Percentiles rank a stretch among this genome's conserved stretches.
Conservation (phyloP, 2,329 filamentous ascomycete species). For the Teratosphaeria pseudoeucalypti region DNA sequence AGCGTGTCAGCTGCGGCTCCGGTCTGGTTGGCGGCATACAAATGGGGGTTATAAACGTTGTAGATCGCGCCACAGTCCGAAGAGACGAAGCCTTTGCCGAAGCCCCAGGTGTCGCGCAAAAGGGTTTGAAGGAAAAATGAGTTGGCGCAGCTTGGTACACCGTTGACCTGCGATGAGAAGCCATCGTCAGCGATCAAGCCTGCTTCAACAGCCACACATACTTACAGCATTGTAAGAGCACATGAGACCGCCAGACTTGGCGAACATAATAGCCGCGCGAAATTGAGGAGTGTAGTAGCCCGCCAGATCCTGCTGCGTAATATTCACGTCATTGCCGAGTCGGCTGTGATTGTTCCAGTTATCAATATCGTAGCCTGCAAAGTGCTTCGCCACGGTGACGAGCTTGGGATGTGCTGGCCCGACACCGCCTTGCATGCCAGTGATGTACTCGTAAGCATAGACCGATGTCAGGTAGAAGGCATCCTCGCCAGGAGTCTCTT, state of each 20-base stretch:
- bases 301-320: conserved; percentile 46
- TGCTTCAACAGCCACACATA: neutral
- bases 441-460: conserved; percentile 20
- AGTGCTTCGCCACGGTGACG: conserved; percentile 33
- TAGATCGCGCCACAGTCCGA: conserved; percentile 53
- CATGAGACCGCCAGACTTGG: conserved; percentile 39
- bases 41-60: conserved; percentile 25
- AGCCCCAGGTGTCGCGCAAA: conserved; percentile 52
- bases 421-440: conserved; percentile 19
- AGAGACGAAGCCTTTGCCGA: conserved; percentile 46
- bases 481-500: conserved; percentile 30
- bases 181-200: neutral
- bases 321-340: conserved; percentile 45
- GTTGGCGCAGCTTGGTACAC: conserved; percentile 49
- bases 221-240: conserved; percentile 46
- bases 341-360: conserved; percentile 8
- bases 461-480: conserved; percentile 7
- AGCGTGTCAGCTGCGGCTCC: conserved; percentile 33
- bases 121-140: conserved; percentile 50
- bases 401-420: conserved; percentile 21
- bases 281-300: conserved; percentile 59
- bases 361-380: conserved; percentile 24
- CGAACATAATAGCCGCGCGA: conserved; percentile 34
- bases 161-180: conserved; percentile 15
- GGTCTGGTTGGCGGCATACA: conserved; percentile 12